Evolutionary conservation across 768 basidiomycete species (phyloP).

Genomic region (Podaxis carcinomalis): DNA sequence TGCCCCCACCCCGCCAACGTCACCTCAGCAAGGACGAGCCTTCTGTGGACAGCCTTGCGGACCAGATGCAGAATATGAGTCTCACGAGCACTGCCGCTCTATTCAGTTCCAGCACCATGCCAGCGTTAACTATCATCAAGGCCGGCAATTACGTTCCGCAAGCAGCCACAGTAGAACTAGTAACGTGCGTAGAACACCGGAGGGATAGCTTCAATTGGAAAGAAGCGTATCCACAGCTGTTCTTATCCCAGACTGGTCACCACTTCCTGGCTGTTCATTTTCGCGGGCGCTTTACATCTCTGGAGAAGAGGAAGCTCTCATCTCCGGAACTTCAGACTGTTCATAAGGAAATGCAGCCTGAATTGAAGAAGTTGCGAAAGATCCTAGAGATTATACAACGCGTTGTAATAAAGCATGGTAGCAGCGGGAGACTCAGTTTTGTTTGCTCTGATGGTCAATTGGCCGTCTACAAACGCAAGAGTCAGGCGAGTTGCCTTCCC

Average conservation of each 20-base stretch:
- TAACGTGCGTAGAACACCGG: conserved; percentile 34
- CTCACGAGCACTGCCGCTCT: conserved; percentile 18
- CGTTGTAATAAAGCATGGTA: conserved; percentile 47
- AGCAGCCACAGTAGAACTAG: conserved; percentile 41
- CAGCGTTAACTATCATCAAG: conserved; percentile 22
- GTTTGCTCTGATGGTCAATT: conserved; percentile 45
- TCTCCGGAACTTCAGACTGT: conserved; percentile 31
- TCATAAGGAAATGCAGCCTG: conserved; percentile 28
- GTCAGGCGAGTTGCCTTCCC: conserved; percentile 39
- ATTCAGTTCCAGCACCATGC: conserved; percentile 15
- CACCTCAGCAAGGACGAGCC: conserved; percentile 20
- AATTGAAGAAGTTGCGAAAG: conserved; percentile 33
- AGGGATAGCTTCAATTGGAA: conserved; percentile 43
- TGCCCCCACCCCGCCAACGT: conserved; percentile 19
- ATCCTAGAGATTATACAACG: conserved; percentile 41
- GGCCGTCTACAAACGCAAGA: conserved; percentile 45
- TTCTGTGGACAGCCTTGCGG: conserved; percentile 32
- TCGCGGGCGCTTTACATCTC: conserved; percentile 45
- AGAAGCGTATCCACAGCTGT: conserved; percentile 62
- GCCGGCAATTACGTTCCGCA: conserved; percentile 36
- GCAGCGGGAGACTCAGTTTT: conserved; percentile 48
- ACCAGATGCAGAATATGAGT: conserved; percentile 27
- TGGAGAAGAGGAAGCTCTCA: conserved; percentile 43
- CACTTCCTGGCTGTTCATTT: conserved; percentile 57
- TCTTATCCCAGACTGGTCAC: conserved; percentile 62